phyloP scores from a whole-genome alignment of 345 rosid species.

The Acer negundo region DNA sequence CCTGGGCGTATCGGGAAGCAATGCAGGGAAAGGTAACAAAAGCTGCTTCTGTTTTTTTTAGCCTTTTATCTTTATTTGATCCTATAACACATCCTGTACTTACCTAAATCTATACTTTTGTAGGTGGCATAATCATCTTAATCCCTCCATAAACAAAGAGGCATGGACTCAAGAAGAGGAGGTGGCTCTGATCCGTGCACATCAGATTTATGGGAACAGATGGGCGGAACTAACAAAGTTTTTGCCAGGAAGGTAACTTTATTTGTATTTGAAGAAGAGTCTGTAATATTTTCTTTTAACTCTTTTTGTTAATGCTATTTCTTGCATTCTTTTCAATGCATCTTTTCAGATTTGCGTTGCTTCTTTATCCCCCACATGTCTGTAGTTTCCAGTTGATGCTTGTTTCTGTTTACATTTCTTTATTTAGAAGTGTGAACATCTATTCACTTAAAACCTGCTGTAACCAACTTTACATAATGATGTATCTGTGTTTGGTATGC shows the following conservation, averaged over 20 bases:
- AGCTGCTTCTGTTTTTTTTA: slow-evolving; percentile 11
- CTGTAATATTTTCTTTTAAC: slow-evolving; percentile 1
- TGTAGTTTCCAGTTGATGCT: not conserved
- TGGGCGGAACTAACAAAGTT: slow-evolving; percentile 99
- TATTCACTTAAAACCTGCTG: not conserved
- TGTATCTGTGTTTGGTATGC: slow-evolving; percentile 31
- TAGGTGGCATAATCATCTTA: slow-evolving; percentile 99
- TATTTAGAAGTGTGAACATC: not conserved
- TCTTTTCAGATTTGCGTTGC: not conserved
- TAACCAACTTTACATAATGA: slow-evolving; percentile 2
- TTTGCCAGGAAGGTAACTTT: slow-evolving; percentile 93
- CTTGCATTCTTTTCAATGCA: not conserved
- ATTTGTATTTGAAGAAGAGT: slow-evolving; percentile 16
- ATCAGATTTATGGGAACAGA: slow-evolving; percentile 93
- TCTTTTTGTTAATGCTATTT: not conserved
- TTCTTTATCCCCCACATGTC: not conserved
- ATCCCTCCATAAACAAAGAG: slow-evolving; percentile 93
- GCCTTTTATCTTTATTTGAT: slow-evolving; percentile 9
- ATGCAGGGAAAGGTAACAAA: slow-evolving; percentile 84
- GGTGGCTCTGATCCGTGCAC: slow-evolving; percentile 92
- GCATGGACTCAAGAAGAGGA: slow-evolving; percentile 99
- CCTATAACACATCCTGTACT: not conserved
- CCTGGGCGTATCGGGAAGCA: slow-evolving; percentile 99
- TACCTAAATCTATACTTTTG: slow-evolving; percentile 17
- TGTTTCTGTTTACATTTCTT: slow-evolving; percentile 1